Conservation (phyloP, 2,329 filamentous ascomycete species). For the Ophiostoma tasmaniense region DNA sequence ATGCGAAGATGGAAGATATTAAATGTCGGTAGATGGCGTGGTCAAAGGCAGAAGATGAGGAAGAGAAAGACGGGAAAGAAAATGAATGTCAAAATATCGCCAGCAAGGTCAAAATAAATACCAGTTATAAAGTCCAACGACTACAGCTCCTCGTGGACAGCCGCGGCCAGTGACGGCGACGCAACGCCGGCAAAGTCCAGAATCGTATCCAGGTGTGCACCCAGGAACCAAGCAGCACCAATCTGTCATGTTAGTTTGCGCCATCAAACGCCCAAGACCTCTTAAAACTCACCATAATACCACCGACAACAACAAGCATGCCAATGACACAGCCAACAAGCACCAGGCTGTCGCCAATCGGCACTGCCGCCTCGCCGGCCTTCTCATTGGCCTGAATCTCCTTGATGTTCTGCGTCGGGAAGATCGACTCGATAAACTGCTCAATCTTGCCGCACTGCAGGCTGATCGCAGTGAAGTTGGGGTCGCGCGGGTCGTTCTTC, state of each 20-base stretch:
- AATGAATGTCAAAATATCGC: background rate
- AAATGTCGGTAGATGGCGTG: background rate
- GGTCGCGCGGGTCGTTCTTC: constrained; percentile 91
- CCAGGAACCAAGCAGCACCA: constrained; percentile 66
- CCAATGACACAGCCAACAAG: constrained; percentile 58
- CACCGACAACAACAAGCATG: constrained; percentile 63
- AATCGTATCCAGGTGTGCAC: constrained; percentile 72
- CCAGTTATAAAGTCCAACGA: background rate
- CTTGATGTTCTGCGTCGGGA: constrained; percentile 72
- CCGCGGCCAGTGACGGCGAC: background rate
- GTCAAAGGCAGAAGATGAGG: background rate
- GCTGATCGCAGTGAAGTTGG: constrained; percentile 86
- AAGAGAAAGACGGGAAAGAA: background rate
- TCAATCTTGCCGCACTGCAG: constrained; percentile 87
- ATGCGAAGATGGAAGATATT: background rate
- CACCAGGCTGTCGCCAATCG: constrained; percentile 53
- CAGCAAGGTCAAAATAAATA: background rate
- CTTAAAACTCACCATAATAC: constrained; percentile 61
- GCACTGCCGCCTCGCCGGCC: constrained; percentile 38
- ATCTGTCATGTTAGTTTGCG: constrained; percentile 43
- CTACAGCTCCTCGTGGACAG: constrained; percentile 29
- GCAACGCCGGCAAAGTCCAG: constrained; percentile 31
- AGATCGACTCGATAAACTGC: constrained; percentile 89
- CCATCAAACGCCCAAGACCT: background rate
- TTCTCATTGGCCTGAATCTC: constrained; percentile 30